Conservation (phyloP, 1,139 yeast genomes). For the Pichia sp. region DNA sequence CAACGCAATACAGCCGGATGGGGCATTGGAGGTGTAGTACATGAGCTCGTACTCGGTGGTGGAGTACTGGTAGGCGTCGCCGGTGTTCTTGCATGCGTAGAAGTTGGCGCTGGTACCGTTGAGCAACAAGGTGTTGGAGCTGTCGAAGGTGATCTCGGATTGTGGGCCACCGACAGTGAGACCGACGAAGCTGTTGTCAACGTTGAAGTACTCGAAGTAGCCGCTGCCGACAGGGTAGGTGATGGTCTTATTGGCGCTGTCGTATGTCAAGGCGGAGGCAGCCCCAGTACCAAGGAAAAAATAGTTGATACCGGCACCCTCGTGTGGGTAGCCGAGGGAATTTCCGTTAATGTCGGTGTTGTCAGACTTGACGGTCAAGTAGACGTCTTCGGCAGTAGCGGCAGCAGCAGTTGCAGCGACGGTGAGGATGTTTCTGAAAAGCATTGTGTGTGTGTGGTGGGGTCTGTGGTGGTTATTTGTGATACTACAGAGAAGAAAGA, state of each 20-base stretch:
- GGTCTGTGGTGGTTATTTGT: neutral
- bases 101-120: slow-evolving; percentile 25
- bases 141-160: slow-evolving; percentile 18
- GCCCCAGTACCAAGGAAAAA: slow-evolving; percentile 33
- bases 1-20: slow-evolving; percentile 20
- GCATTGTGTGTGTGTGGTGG: neutral
- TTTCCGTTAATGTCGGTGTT: slow-evolving; percentile 28
- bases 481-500: neutral
- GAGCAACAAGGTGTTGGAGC: slow-evolving; percentile 21
- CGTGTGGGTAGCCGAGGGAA: slow-evolving; percentile 38
- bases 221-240: slow-evolving; percentile 6
- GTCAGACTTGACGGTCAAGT: slow-evolving; percentile 29
- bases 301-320: slow-evolving; percentile 55
- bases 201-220: slow-evolving; percentile 11
- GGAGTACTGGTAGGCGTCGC: slow-evolving; percentile 28
- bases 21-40: slow-evolving; percentile 25
- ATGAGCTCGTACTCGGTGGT: slow-evolving; percentile 21
- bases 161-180: slow-evolving; percentile 16
- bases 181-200: slow-evolving; percentile 13
- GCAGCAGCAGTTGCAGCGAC: slow-evolving; percentile 25
- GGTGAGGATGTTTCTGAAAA: slow-evolving; percentile 1
- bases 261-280: slow-evolving; percentile 15
- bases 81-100: slow-evolving; percentile 29
- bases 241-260: slow-evolving; percentile 11
- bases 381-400: slow-evolving; percentile 19